Percentiles rank a stretch among this genome's conserved stretches.
phyloP scores from a whole-genome alignment of 2,329 filamentous ascomycete genomes.

The Helotiales sp. region DNA sequence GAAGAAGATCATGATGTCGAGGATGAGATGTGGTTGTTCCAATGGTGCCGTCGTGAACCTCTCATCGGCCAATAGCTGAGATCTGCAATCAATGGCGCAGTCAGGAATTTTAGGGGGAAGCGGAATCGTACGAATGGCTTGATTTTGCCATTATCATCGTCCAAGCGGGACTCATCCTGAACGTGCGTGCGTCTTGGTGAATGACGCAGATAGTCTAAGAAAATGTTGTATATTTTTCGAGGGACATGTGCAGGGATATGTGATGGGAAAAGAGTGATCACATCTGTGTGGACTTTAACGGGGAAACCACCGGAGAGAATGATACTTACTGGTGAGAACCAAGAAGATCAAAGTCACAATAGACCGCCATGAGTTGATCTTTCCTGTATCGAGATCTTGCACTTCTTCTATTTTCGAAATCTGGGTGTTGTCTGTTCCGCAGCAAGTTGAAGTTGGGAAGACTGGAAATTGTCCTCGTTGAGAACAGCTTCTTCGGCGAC shows the following conservation, averaged over 20 bases:
- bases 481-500: neutral
- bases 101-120: constrained; percentile 73
- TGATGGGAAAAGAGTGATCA: constrained; percentile 72
- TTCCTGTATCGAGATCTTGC: constrained; percentile 52
- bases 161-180: constrained; percentile 32
- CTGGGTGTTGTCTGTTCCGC: neutral
- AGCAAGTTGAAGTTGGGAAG: neutral
- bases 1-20: constrained; percentile 79
- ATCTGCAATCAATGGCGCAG: constrained; percentile 71
- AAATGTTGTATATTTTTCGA: constrained; percentile 50
- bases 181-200: constrained; percentile 45
- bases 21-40: constrained; percentile 68
- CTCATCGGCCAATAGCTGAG: constrained; percentile 66
- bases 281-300: constrained; percentile 52
- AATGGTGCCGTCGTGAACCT: constrained; percentile 71
- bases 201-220: constrained; percentile 60
- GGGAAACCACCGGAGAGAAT: neutral
- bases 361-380: constrained; percentile 69
- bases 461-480: too few relatives aligned
- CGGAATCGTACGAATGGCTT: constrained; percentile 54
- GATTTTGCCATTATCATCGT: constrained; percentile 39
- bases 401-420: neutral
- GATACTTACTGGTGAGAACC: constrained; percentile 68
- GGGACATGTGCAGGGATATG: constrained; percentile 67
- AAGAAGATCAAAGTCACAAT: constrained; percentile 74